Evolutionary conservation across 805 yeast genomes (phyloP), one percentile per base, ranked within the genome.

Genomic region (Spathaspora arborariae): DNA sequence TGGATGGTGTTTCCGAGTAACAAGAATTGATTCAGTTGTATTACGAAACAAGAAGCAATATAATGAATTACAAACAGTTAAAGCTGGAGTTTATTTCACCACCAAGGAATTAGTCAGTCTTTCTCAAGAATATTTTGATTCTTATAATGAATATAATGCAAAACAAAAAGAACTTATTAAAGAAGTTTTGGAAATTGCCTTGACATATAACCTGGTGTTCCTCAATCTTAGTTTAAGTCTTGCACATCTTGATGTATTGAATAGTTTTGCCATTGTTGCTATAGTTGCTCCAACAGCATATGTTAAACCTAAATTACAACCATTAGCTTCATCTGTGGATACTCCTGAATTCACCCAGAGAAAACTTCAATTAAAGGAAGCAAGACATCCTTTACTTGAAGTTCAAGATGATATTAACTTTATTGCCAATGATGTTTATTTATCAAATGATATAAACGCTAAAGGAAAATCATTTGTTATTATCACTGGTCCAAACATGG

Each of bases 401-500:
- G 87, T 82, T 45, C 97, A 90, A 62, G 96, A 91, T 52, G 96
- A 88, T 51, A 72, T 91, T 45, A 76, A 80, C n/a, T 94, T 94
- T 58, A 92, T 94, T 50, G 81, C 97, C 2, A 94, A 94, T 63
- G 97, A 94, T 61, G 86, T 90, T n/a, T 64, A 70, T 9, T 70
- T 94, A 46, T 68, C 74, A 11, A 79, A 80, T 41, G 42, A 38
- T 1, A 5, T 20, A 7, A 20, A 26, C 10, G 20, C 22, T 11
- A 30, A 45, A 20, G 51, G 41, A 3, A 78, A 72, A 13, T 62
- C 65, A 3, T 92, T 94, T 57, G 73, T 81, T 6, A 85, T 94
- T 18, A 88, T 94, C 20, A 91, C 97, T 0, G 97, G 97, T 27
- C 97, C 97, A 33, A 91, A 91, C 62, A 91, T 91, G 97, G 97